Conservation (phyloP, 169 alveolate genomes). For the Eimeria praecox region DNA sequence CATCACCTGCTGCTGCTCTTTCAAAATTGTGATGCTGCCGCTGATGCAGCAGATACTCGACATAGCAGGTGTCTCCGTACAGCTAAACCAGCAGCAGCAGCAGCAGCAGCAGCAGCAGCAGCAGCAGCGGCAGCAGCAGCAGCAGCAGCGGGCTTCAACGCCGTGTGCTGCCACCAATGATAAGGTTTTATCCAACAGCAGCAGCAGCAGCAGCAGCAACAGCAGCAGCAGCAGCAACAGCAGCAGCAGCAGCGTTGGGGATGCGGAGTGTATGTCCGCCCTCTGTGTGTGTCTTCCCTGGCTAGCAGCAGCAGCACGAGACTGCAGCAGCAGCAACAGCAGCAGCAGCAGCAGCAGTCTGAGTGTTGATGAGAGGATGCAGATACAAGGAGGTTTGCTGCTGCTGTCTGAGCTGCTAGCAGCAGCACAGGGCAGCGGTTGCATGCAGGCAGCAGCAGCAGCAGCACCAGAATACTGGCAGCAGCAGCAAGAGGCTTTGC, state of each 20-base stretch:
- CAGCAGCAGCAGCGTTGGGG: constrained; percentile 19
- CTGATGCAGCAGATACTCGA: constrained; percentile 1
- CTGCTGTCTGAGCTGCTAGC: constrained; percentile 38
- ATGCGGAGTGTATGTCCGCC: background rate
- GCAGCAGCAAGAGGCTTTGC: background rate
- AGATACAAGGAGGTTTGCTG: constrained; percentile 50
- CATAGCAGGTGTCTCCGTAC: background rate
- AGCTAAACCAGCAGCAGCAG: background rate
- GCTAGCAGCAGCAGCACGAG: background rate
- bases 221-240: constrained; percentile 44
- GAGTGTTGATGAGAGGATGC: constrained; percentile 36
- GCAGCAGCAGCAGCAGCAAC: constrained; percentile 58
- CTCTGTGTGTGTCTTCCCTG: background rate
- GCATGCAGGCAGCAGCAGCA: constrained; percentile 40
- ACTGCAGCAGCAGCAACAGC: constrained; percentile 22
- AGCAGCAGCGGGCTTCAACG: background rate
- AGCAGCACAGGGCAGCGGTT: constrained; percentile 46
- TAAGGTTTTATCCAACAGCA: background rate
- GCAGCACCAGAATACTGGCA: background rate
- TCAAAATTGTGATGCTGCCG: constrained; percentile 12
- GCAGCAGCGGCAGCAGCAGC: constrained; percentile 32
- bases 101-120: constrained; percentile 33
- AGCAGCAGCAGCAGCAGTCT: constrained; percentile 15
- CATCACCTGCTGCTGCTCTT: constrained; percentile 25
- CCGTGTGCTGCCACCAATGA: background rate